These are phyloP conservation scores for Lachancea thermotolerans DNA, from an alignment of 805 yeast genomes.

Conservation along the genomic window DNA sequence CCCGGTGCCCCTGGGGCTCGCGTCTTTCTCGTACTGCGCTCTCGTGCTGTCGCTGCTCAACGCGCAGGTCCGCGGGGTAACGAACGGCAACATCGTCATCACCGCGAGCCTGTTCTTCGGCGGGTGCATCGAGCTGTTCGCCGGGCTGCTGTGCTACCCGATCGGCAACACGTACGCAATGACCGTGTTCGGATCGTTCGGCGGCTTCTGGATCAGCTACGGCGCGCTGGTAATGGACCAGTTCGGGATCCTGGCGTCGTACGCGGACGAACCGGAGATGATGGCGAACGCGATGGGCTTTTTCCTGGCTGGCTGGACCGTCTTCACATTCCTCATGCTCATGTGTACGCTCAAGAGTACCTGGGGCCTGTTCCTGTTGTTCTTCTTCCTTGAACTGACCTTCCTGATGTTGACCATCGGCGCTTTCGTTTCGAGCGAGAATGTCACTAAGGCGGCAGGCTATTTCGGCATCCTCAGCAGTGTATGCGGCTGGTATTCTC, in stretches of 20 bases:
- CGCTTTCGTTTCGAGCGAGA: constrained; percentile 40
- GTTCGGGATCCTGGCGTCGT: constrained; percentile 48
- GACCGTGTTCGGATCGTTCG: constrained; percentile 42
- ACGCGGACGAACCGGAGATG: constrained; percentile 40
- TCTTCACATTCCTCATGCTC: constrained; percentile 54
- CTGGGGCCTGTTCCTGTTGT: constrained; percentile 50
- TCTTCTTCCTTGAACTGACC: constrained; percentile 47
- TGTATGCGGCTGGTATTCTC: constrained; percentile 54
- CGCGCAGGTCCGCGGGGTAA: constrained; percentile 61
- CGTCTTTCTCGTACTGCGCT: constrained; percentile 52
- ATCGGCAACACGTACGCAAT: constrained; percentile 73
- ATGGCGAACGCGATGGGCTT: constrained; percentile 49
- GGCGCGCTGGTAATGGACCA: constrained; percentile 56
- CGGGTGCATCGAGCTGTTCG: constrained; percentile 62
- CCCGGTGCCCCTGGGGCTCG: constrained; percentile 70
- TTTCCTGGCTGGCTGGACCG: constrained; percentile 55
- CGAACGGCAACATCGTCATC: constrained; percentile 52
- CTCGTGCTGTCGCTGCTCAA: constrained; percentile 59
- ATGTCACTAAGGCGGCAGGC: constrained; percentile 53
- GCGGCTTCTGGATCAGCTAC: constrained; percentile 74
- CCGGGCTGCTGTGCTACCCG: constrained; percentile 74
- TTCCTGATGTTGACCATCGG: constrained; percentile 48
- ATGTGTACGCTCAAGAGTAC: constrained; percentile 53
- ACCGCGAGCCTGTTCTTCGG: constrained; percentile 67
- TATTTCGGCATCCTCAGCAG: constrained; percentile 52